These are phyloP conservation scores for Aspergillus japonicus DNA, from an alignment of 2,329 filamentous ascomycete genomes.

Conservation along the genomic window DNA sequence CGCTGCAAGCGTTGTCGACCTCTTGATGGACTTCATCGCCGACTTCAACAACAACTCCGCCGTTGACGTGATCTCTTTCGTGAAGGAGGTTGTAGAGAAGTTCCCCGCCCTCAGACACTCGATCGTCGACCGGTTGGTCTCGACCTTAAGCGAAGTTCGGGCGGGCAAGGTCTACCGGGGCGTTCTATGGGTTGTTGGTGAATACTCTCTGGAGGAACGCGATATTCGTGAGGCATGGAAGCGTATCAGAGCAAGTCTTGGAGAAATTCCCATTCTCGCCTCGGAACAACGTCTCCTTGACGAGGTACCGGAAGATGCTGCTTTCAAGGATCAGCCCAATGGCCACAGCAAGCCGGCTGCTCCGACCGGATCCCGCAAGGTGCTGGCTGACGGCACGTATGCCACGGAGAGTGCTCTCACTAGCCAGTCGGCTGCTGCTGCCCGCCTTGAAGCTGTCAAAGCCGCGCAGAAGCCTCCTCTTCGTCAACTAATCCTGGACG, in stretches of 20 bases:
- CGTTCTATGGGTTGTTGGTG: conserved; percentile 95
- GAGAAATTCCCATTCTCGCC: conserved; percentile 93
- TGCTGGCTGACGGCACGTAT: conserved; percentile 94
- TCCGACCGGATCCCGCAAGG: conserved; percentile 81
- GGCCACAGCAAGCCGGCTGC: conserved; percentile 73
- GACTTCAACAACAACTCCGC: conserved; percentile 97
- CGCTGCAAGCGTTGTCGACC: conserved; percentile 90
- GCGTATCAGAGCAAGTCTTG: conserved; percentile 85
- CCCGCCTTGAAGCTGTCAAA: conserved; percentile 93
- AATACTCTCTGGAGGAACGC: conserved; percentile 90
- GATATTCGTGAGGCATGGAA: conserved; percentile 98
- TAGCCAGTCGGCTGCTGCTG: conserved; percentile 83
- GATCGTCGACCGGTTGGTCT: conserved; percentile 84
- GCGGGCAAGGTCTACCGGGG: conserved; percentile 97
- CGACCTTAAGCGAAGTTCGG: conserved; percentile 86
- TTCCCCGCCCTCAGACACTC: conserved; percentile 85
- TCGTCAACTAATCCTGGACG: conserved; percentile 90
- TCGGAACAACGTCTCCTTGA: conserved; percentile 91
- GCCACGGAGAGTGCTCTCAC: conserved; percentile 95
- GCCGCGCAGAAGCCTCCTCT: conserved; percentile 94
- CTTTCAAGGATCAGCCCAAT: conserved; percentile 69
- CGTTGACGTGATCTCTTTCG: conserved; percentile 96
- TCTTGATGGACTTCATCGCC: conserved; percentile 98
- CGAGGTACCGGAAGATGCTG: conserved; percentile 69
- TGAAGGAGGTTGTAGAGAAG: conserved; percentile 98